Evolutionary conservation across 2,329 filamentous ascomycete genomes (phyloP).

Genomic region (Epichloe typhina): DNA sequence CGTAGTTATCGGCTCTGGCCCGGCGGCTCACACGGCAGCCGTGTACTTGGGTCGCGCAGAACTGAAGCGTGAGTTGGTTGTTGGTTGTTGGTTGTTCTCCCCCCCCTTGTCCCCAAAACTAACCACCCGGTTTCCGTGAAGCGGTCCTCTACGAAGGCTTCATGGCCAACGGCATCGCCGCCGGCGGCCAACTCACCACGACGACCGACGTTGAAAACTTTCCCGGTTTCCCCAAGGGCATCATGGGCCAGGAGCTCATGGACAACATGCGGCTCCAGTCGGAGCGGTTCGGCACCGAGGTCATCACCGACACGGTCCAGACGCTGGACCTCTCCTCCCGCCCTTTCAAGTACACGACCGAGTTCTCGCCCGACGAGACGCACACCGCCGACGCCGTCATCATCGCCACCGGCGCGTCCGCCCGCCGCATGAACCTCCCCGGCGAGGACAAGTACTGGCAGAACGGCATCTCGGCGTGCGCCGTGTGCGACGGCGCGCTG

Average conservation of each 20-base stretch:
- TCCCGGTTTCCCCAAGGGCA: constrained; percentile 77
- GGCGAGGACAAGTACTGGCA: constrained; percentile 98
- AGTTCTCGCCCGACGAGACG: constrained; percentile 69
- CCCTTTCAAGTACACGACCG: constrained; percentile 89
- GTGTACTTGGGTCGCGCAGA: constrained; percentile 93
- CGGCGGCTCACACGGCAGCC: constrained; percentile 92
- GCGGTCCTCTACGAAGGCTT: constrained; percentile 95
- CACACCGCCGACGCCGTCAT: constrained; percentile 89
- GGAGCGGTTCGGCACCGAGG: constrained; percentile 79
- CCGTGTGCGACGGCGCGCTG: constrained; percentile 91
- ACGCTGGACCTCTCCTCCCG: constrained; percentile 72
- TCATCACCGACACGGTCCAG: constrained; percentile 84
- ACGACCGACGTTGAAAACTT: constrained; percentile 99
- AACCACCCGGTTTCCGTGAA: constrained; percentile 12
- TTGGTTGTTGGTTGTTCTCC: constrained; percentile 12
- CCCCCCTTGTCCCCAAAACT: neutral
- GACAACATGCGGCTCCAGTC: constrained; percentile 91
- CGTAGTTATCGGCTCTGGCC: constrained; percentile 77
- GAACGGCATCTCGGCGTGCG: constrained; percentile 89
- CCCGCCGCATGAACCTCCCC: constrained; percentile 64
- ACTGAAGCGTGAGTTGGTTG: constrained; percentile 53
- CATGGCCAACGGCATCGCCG: constrained; percentile 91
- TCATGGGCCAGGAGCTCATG: constrained; percentile 84
- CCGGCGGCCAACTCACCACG: constrained; percentile 92
- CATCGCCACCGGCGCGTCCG: constrained; percentile 89